These are phyloP conservation scores for Tetracladium maxilliforme DNA, from an alignment of 2,329 filamentous ascomycete genomes.

Conservation along the genomic window DNA sequence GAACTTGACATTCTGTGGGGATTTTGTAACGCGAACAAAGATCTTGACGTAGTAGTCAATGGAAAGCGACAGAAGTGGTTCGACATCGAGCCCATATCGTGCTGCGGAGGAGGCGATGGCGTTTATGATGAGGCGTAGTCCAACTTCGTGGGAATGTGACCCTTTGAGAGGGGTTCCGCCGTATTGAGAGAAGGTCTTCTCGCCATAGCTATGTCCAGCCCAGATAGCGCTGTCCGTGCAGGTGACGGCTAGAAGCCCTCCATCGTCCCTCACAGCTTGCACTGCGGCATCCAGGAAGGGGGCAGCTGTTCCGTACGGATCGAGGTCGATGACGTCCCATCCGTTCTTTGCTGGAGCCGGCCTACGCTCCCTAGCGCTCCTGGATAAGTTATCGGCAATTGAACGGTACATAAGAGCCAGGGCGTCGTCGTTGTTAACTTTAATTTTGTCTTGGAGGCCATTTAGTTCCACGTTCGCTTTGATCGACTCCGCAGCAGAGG, in stretches of 20 bases:
- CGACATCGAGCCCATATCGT: slow-evolving; percentile 74
- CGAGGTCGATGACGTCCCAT: slow-evolving; percentile 92
- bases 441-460: slow-evolving; percentile 53
- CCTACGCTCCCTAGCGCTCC: slow-evolving; percentile 21
- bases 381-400: slow-evolving; percentile 47
- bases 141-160: slow-evolving; percentile 74
- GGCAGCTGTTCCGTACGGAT: slow-evolving; percentile 88
- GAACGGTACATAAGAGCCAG: slow-evolving; percentile 91
- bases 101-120: slow-evolving; percentile 67
- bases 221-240: slow-evolving; percentile 95
- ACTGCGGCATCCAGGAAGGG: slow-evolving; percentile 86
- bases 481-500: slow-evolving; percentile 66
- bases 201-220: slow-evolving; percentile 84
- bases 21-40: slow-evolving; percentile 70
- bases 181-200: slow-evolving; percentile 90
- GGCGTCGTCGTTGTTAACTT: slow-evolving; percentile 66
- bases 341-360: slow-evolving; percentile 29
- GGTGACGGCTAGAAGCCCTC: slow-evolving; percentile 84
- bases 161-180: slow-evolving; percentile 82
- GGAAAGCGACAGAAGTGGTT: slow-evolving; percentile 81
- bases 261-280: slow-evolving; percentile 69
- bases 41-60: slow-evolving; percentile 92
- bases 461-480: slow-evolving; percentile 78
- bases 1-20: slow-evolving; percentile 79
- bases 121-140: slow-evolving; percentile 74